These are phyloP conservation scores for Chaetomium strumarium DNA, from an alignment of 2,329 filamentous ascomycete genomes.

Conservation along the genomic window DNA sequence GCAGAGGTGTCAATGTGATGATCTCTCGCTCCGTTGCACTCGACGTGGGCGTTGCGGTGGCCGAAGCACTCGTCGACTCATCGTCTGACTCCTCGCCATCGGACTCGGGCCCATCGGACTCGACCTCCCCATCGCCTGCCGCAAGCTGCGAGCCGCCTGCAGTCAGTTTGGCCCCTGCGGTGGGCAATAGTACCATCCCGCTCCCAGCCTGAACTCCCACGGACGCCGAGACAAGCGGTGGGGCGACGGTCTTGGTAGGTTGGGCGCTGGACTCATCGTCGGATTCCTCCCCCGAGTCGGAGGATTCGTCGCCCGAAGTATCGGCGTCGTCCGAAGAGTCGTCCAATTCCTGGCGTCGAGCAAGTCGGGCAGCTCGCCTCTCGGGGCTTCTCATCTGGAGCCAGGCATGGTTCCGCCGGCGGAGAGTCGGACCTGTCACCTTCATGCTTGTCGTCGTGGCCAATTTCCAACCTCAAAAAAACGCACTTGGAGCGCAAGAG, in stretches of 20 bases:
- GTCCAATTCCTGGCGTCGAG: conserved; percentile 11
- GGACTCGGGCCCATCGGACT: conserved; percentile 13
- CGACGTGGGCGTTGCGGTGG: not conserved
- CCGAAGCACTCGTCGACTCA: conserved; percentile 1
- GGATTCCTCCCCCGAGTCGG: not conserved
- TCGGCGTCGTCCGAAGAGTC: conserved; percentile 6
- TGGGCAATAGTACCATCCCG: not conserved
- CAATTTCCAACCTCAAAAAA: not conserved
- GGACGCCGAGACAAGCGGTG: not conserved
- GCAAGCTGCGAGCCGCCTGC: conserved; percentile 3
- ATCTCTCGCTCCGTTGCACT: not conserved
- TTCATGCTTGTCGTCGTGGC: conserved; percentile 11
- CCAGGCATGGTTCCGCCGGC: conserved; percentile 20
- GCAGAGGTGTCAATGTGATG: not conserved
- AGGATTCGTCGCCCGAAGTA: conserved; percentile 8
- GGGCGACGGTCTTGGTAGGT: not conserved
- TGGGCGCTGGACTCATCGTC: conserved; percentile 1
- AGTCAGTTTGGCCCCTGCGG: not conserved
- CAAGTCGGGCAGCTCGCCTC: conserved; percentile 6
- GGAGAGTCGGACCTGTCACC: conserved; percentile 14
- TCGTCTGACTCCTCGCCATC: not conserved
- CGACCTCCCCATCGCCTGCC: not conserved
- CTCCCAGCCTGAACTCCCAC: not conserved
- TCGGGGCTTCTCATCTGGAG: conserved; percentile 16
- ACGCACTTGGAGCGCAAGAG: not conserved